Conservation (phyloP, 2,329 filamentous ascomycete species). For the Neocatenulostroma microsporum region DNA sequence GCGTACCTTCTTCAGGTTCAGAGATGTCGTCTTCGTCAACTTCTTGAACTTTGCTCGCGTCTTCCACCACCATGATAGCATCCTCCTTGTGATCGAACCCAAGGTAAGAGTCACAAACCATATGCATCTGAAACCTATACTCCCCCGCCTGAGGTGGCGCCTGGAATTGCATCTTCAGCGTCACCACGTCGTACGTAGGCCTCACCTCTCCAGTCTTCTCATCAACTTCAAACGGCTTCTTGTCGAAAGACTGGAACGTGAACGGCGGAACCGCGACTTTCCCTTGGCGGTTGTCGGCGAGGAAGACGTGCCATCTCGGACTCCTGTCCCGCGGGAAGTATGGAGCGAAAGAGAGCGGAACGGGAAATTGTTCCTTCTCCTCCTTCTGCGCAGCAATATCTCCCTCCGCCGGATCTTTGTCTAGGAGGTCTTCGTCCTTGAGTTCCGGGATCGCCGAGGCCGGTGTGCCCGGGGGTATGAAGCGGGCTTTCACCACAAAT, state of each 20-base stretch:
- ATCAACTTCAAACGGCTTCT: conserved; percentile 70
- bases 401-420: conserved; percentile 86
- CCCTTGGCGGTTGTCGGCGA: conserved; percentile 86
- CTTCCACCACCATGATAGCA: conserved; percentile 80
- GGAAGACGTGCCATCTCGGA: conserved; percentile 88
- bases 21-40: conserved; percentile 75
- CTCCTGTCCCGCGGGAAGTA: conserved; percentile 84
- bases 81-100: conserved; percentile 91
- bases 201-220: conserved; percentile 45
- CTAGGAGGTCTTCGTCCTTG: conserved; percentile 72
- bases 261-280: conserved; percentile 96
- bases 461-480: conserved; percentile 73
- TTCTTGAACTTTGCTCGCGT: conserved; percentile 64
- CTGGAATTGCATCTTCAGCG: conserved; percentile 93
- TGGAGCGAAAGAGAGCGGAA: conserved; percentile 79
- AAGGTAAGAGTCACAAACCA: conserved; percentile 90
- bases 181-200: conserved; percentile 92
- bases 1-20: conserved; percentile 94
- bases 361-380: conserved; percentile 63
- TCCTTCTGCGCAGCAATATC: conserved; percentile 65
- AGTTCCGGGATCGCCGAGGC: conserved; percentile 31
- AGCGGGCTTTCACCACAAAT: conserved; percentile 87
- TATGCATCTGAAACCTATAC: conserved; percentile 90
- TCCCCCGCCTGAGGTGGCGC: conserved; percentile 85
- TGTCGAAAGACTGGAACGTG: conserved; percentile 87